phyloP scores from a whole-genome alignment of 192 early-diverging fungal species.

The Podila horticola region DNA sequence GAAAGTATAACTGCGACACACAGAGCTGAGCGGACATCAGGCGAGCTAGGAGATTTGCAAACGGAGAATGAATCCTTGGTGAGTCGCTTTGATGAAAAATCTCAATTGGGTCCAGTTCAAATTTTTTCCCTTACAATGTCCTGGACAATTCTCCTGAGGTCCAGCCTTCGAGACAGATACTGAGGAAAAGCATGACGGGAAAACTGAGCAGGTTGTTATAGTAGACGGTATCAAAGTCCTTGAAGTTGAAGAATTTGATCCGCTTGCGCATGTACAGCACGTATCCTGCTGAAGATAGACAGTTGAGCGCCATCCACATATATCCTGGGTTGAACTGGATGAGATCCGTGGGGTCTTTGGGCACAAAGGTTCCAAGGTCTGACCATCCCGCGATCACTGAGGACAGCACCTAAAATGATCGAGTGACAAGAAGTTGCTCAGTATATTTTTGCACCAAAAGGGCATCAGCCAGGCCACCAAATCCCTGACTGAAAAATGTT shows the following conservation, averaged over 20 bases:
- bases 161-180: conserved; percentile 78
- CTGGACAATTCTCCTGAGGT: conserved; percentile 62
- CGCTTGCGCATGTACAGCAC: conserved; percentile 91
- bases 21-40: conserved; percentile 62
- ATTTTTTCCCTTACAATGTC: conserved; percentile 61
- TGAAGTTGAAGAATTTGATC: conserved; percentile 91
- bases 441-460: too few relatives aligned
- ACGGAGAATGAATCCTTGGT: background rate
- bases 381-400: conserved; percentile 90
- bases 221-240: conserved; percentile 98
- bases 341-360: conserved; percentile 25
- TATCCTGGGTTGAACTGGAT: conserved; percentile 64
- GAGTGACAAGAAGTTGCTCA: background rate
- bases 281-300: conserved; percentile 87
- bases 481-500: background rate
- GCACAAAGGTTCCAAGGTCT: conserved; percentile 63
- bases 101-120: background rate
- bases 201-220: conserved; percentile 95
- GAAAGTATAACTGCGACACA: conserved; percentile 80
- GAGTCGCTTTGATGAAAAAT: background rate
- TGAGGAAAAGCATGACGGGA: conserved; percentile 80
- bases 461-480: too few relatives aligned
- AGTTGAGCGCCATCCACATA: conserved; percentile 94
- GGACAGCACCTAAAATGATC: conserved; percentile 70
- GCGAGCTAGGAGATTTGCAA: conserved; percentile 22